Conservation (phyloP, 495 filamentous ascomycete genomes). For the Trichoderma gamsii region DNA sequence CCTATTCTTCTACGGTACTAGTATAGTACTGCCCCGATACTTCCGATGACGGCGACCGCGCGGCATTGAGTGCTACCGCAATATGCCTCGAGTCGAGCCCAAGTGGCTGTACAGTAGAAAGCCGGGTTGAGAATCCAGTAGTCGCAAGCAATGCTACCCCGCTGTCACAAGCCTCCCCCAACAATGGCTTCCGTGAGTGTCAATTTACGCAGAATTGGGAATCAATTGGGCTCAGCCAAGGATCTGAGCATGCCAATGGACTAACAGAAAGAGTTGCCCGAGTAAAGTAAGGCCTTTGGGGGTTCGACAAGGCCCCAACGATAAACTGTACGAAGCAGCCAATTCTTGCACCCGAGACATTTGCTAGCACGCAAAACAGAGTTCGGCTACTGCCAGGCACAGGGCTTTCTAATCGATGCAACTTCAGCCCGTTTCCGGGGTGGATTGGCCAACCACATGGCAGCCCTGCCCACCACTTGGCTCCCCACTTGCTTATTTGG, state of each 20-base stretch:
- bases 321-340: not conserved
- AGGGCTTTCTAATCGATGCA: not conserved
- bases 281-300: not conserved
- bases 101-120: not conserved
- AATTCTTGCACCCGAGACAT: not conserved
- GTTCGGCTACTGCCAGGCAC: constrained; percentile 11
- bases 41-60: not conserved
- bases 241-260: not conserved
- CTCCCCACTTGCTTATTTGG: not conserved
- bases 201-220: too few relatives aligned
- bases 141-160: constrained; percentile 3
- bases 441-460: constrained; percentile 12
- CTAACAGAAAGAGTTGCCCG: not conserved
- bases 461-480: not conserved
- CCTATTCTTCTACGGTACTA: not conserved
- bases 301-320: too few relatives aligned
- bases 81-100: not conserved
- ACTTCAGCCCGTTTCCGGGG: not conserved
- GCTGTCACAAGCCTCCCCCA: not conserved
- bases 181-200: not conserved
- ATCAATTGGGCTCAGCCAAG: too few relatives aligned
- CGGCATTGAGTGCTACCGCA: not conserved
- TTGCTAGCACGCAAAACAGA: constrained; percentile 3
- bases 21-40: not conserved
- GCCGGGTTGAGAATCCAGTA: not conserved